These are phyloP conservation scores for Pseudogymnoascus sp. DNA, from an alignment of 2,329 filamentous ascomycete genomes.

Conservation along the genomic window DNA sequence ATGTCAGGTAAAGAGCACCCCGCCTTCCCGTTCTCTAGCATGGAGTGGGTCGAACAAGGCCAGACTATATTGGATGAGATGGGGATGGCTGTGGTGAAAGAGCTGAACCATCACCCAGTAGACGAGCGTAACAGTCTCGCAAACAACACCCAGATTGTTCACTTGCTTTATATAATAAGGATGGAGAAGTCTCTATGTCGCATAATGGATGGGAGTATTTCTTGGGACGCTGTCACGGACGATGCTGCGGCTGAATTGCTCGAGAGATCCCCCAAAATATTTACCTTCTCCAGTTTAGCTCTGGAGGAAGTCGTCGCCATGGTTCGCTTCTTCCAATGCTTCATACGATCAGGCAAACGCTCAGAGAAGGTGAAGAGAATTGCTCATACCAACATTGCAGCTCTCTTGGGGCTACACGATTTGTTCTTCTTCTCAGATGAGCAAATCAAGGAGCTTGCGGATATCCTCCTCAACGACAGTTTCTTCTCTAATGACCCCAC, in stretches of 20 bases:
- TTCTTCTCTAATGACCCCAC: not conserved
- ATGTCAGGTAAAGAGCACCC: not conserved
- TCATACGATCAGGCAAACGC: not conserved
- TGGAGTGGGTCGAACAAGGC: not conserved
- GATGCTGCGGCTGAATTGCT: not conserved
- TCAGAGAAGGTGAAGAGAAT: constrained; percentile 1
- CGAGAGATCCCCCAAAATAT: not conserved
- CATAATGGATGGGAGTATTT: not conserved
- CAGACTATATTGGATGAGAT: constrained; percentile 35
- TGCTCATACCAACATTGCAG: not conserved
- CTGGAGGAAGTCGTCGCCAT: not conserved
- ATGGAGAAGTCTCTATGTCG: not conserved
- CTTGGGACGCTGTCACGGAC: not conserved
- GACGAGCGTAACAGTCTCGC: constrained; percentile 6
- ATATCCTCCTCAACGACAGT: not conserved
- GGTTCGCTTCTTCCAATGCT: not conserved
- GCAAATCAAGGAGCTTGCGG: constrained; percentile 30
- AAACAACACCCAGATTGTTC: not conserved
- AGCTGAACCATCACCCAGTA: constrained; percentile 12
- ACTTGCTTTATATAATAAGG: not conserved
- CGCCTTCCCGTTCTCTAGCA: not conserved
- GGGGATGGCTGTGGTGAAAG: constrained; percentile 22
- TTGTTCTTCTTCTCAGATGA: constrained; percentile 28
- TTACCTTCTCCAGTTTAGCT: not conserved
- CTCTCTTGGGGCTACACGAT: not conserved